Evolutionary conservation across 257 asterid species (phyloP), one percentile per base, ranked within the genome.

Genomic region (Pogostemon cablin): DNA sequence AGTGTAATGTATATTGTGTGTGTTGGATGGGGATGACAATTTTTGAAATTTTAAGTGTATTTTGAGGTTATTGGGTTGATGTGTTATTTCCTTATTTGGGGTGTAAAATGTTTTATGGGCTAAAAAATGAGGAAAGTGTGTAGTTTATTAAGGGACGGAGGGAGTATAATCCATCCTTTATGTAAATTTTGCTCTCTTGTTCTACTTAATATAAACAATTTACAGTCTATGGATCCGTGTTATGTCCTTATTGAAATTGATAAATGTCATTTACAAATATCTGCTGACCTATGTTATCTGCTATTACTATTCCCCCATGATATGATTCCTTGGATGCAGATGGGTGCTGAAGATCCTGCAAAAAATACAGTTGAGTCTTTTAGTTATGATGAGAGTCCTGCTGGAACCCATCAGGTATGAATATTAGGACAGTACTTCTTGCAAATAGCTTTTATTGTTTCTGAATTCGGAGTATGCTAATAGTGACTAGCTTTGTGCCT

Each of bases 381-480:
- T 53, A 69, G 34, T 75, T 57, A 55, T 54, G 81, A 81, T 44
- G 85, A 72, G 61, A 65, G 39, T 81, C 71, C 71, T 63, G 25
- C 69, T 62, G 83, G 71, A 72, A 59, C 34, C 52, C 88, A 64
- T 71, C 90, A 83, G 90, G 90, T 85, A 77, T 34, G 79, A 64
- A 67, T 65, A 44, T 65, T 52, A 49, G 72, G 44, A 38, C 66
- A 65, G 52, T 39, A 35, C 9, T 34, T 69, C 25, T 54, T 61
- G 17, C 62, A 8, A 52, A 44, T 15, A 64, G 61, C 61, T 38
- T 52, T 12, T 57, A 50, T 34, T 66, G 69, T 72, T 68, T 65
- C 65, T 53, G 63, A 56, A 44, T 56, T 48, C 77, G 7, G 32
- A 57, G 4, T 54, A 50, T 15, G 32, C 34, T 25, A 25, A 25